Evolutionary conservation across 805 yeast genomes (phyloP), one percentile per base, ranked within the genome.

Genomic region (Grigorovia yakushimaensis): DNA sequence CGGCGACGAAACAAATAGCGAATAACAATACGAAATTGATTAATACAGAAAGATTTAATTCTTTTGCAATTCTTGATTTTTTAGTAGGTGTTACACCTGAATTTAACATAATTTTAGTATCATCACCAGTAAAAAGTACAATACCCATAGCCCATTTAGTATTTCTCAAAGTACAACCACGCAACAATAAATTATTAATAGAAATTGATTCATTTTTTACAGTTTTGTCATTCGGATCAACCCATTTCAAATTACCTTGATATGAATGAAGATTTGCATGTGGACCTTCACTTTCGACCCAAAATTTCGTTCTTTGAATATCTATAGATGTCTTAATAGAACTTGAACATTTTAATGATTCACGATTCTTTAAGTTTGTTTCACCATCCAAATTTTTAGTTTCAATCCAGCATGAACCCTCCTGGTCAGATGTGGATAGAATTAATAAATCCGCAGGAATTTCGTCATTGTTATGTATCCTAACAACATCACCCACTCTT

Each of bases 361-460:
- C 87, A 58, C 82, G 81, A 35, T 81, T 82, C 65, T 85, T 85
- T 64, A 85, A 68, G 56, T 84, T 85, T 1, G 93, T 78, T 61
- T 79, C 84, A 64, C 95, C 95, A 65, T 85, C 95, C 54, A 85
- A 71, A 65, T 84, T 84, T 58, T 84, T 84, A 0, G 94, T 85
- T 63, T 85, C 95, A 36, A 85, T 78, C 55, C 78, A 84, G 65
- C 91, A 83, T 46, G 74, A 75, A 41, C 82, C 83, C 54, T 83
- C 87, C 2, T 70, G 65, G 57, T 82, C 88, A 24, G 86, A 78
- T 5, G 88, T 73, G 3, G 88, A 72, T 7, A 85, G 59, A 33
- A 84, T 62, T 42, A 83, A 70, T 6, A 81, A 60, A 66, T 85
- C 94, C 1, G 91, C 89, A 1, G 94, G 94, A 7, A 83, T 73